Evolutionary conservation across 495 filamentous ascomycete species (phyloP).

Genomic region (Penicillium tannophilum): DNA sequence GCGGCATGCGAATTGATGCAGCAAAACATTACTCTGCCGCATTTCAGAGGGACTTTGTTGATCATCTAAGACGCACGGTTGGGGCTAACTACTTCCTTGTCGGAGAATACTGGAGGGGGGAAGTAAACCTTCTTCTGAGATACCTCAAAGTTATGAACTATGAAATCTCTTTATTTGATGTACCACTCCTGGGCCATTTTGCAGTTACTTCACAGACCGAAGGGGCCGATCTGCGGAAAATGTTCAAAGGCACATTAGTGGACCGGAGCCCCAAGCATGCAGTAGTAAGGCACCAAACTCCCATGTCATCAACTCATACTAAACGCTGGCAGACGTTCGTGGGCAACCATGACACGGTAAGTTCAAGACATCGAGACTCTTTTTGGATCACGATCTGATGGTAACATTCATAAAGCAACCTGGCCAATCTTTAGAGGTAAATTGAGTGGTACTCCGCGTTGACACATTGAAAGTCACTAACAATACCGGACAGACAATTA

Average conservation of each 20-base stretch:
- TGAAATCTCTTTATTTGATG: constrained; percentile 68
- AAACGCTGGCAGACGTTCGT: constrained; percentile 41
- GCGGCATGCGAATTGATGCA: constrained; percentile 72
- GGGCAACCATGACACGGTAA: constrained; percentile 49
- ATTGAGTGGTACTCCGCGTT: constrained; percentile 6
- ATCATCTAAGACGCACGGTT: constrained; percentile 49
- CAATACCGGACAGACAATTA: constrained; percentile 37
- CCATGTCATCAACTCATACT: neutral
- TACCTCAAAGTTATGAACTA: constrained; percentile 65
- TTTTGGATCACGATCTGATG: neutral
- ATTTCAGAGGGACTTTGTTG: constrained; percentile 64
- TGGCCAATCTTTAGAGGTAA: constrained; percentile 58
- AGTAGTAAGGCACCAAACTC: constrained; percentile 48
- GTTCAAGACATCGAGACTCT: neutral
- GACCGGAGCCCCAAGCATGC: constrained; percentile 58
- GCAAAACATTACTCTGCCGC: constrained; percentile 69
- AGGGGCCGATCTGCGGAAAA: constrained; percentile 59
- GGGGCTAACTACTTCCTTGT: constrained; percentile 65
- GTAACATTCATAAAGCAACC: constrained; percentile 48
- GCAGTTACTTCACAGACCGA: constrained; percentile 51
- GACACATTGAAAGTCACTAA: neutral
- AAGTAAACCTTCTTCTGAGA: constrained; percentile 52
- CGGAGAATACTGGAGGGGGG: constrained; percentile 73
- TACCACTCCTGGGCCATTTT: constrained; percentile 68
- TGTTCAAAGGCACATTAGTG: constrained; percentile 65